These are phyloP conservation scores for Schizosaccharomyces osmophilus DNA, from an alignment of 805 yeast species.

Conservation along the genomic window DNA sequence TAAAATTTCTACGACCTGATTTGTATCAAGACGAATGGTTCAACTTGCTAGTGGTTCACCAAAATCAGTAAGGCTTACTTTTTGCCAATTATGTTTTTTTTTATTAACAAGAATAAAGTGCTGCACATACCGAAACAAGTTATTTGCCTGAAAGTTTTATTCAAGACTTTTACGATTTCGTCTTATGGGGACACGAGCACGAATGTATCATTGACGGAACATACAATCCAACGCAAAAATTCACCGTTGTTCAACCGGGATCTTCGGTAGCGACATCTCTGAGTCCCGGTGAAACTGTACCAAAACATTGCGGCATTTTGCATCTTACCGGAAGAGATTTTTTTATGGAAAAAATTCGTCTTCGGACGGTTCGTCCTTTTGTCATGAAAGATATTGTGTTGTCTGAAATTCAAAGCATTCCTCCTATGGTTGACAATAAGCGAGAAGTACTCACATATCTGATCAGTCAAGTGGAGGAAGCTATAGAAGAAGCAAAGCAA, in stretches of 20 bases:
- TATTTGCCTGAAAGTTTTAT: conserved; percentile 65
- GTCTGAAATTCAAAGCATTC: conserved; percentile 25
- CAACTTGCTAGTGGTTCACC: conserved; percentile 69
- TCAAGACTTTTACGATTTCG: conserved; percentile 59
- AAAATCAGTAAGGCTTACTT: conserved; percentile 28
- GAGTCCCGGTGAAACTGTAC: conserved; percentile 57
- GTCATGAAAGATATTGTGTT: conserved; percentile 42
- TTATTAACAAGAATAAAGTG: not conserved
- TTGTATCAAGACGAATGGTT: conserved; percentile 40
- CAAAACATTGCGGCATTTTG: conserved; percentile 44
- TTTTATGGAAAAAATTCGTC: conserved; percentile 31
- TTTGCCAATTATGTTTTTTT: not conserved
- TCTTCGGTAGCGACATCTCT: conserved; percentile 81
- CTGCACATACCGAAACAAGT: conserved; percentile 54
- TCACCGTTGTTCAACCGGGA: conserved; percentile 74
- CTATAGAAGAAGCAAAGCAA: conserved; percentile 34
- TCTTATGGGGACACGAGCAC: conserved; percentile 96
- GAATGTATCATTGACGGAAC: conserved; percentile 60
- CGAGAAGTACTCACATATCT: conserved; percentile 37
- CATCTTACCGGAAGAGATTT: conserved; percentile 35
- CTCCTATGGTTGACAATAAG: conserved; percentile 36
- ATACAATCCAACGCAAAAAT: conserved; percentile 28
- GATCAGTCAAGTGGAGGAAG: conserved; percentile 34
- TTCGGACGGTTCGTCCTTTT: conserved; percentile 64
- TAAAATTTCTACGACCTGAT: conserved; percentile 49